These are phyloP conservation scores for Terana coerulea DNA, from an alignment of 768 basidiomycete genomes.

Conservation along the genomic window DNA sequence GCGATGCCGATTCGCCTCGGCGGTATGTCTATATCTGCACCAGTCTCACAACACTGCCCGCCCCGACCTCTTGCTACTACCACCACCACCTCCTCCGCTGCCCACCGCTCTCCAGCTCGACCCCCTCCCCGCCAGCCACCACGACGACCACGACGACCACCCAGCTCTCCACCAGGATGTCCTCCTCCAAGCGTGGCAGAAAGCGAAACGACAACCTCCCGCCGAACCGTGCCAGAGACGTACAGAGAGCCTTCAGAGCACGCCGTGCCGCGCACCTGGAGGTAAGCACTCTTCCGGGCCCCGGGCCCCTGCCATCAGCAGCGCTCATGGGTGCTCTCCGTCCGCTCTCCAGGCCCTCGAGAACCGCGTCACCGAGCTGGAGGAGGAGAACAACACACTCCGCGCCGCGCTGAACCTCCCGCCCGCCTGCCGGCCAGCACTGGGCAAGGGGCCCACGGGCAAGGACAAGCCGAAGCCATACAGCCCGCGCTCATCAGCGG, in stretches of 20 bases:
- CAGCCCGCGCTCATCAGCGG: conserved; percentile 8
- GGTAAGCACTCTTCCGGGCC: conserved; percentile 38
- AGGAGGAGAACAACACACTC: conserved; percentile 76
- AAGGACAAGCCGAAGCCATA: conserved; percentile 66
- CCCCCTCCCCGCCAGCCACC: conserved; percentile 21
- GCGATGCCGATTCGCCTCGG: conserved; percentile 18
- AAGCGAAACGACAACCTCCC: conserved; percentile 80
- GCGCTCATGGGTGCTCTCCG: neutral
- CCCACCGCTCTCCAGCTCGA: conserved; percentile 31
- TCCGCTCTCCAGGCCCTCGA: conserved; percentile 63
- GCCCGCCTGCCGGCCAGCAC: conserved; percentile 62
- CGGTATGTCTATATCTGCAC: conserved; percentile 25
- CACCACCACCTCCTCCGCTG: neutral
- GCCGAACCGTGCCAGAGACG: conserved; percentile 81
- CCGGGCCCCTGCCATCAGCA: conserved; percentile 13
- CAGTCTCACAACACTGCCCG: conserved; percentile 30
- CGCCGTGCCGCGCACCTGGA: conserved; percentile 84
- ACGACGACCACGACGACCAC: conserved; percentile 18
- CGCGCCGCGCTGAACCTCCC: conserved; percentile 71
- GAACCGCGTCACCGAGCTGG: conserved; percentile 74
- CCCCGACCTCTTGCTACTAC: conserved; percentile 30
- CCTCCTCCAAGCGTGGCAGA: conserved; percentile 86
- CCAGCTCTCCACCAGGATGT: conserved; percentile 25
- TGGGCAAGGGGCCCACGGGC: conserved; percentile 85
- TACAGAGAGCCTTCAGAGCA: conserved; percentile 87